phyloP scores from a whole-genome alignment of 139 green algal genomes.

The Tetradesmus lagerheimii region DNA sequence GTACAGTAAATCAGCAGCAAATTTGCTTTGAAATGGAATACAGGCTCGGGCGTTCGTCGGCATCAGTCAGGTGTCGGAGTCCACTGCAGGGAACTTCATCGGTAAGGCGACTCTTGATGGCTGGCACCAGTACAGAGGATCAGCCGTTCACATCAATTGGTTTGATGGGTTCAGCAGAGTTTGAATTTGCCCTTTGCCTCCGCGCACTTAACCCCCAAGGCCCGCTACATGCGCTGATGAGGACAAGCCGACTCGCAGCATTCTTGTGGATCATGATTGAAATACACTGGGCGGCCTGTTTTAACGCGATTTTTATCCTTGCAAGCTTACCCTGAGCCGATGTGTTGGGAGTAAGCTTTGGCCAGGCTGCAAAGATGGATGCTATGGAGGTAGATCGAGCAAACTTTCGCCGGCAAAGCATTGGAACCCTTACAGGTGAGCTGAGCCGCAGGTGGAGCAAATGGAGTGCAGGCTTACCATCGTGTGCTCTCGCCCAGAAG shows the following conservation, averaged over 20 bases:
- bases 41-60: background rate
- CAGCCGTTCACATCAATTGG: no score
- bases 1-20: no score
- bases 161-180: no score
- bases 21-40: no score
- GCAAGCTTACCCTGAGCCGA: background rate
- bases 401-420: background rate
- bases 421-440: conserved; percentile 46
- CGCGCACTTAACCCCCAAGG: no score
- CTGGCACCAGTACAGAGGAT: background rate
- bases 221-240: no score
- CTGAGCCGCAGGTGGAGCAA: background rate
- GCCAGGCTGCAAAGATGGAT: background rate
- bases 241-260: no score
- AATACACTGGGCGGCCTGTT: no score
- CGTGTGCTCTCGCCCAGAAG: background rate
- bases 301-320: no score
- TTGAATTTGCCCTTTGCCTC: no score
- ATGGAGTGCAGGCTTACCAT: background rate
- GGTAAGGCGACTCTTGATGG: background rate
- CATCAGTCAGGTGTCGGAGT: background rate
- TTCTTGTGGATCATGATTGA: no score
- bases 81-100: background rate
- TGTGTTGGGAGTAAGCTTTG: background rate
- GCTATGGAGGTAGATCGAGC: conserved; percentile 19